Percentiles rank a stretch among this genome's conserved stretches.
These are phyloP conservation scores for Septoria petroselini DNA, from an alignment of 2,329 filamentous ascomycete genomes.

Conservation along the genomic window DNA sequence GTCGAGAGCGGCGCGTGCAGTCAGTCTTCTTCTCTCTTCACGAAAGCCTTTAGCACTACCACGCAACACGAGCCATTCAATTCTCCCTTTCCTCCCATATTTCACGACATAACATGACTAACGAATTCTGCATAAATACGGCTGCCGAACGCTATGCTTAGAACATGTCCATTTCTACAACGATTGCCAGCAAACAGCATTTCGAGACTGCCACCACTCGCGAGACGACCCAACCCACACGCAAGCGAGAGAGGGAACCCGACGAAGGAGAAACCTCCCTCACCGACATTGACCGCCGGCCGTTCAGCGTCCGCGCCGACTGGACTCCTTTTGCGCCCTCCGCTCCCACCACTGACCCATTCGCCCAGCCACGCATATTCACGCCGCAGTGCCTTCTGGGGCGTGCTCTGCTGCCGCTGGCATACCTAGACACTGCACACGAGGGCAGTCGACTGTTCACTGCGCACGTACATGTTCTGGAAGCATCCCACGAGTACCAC, in stretches of 20 bases:
- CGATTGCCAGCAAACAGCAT: too few species aligned
- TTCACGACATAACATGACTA: slow-evolving; percentile 14
- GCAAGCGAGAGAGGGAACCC: slow-evolving; percentile 16
- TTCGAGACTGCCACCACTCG: too few species aligned
- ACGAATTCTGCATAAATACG: slow-evolving; percentile 21
- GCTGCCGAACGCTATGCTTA: slow-evolving; percentile 15
- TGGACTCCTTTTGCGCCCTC: neutral
- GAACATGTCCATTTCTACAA: slow-evolving; percentile 22
- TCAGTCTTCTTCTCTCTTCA: too few species aligned
- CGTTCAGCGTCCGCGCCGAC: slow-evolving; percentile 31
- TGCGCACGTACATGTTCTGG: slow-evolving; percentile 60
- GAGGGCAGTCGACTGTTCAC: slow-evolving; percentile 58
- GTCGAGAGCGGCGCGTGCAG: too few species aligned
- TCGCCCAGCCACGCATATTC: slow-evolving; percentile 29
- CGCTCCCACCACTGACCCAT: slow-evolving; percentile 22
- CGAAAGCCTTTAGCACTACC: neutral
- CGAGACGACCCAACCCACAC: slow-evolving; percentile 19
- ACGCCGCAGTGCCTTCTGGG: slow-evolving; percentile 50
- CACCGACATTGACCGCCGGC: slow-evolving; percentile 26
- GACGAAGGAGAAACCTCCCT: slow-evolving; percentile 11
- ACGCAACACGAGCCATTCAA: neutral
- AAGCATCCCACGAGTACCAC: slow-evolving; percentile 55
- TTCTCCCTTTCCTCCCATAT: neutral
- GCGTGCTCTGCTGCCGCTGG: slow-evolving; percentile 59
- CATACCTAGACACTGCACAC: slow-evolving; percentile 57